Conservation (phyloP, 108 stramenopile genomes). For the Nannochloropsis salina region DNA sequence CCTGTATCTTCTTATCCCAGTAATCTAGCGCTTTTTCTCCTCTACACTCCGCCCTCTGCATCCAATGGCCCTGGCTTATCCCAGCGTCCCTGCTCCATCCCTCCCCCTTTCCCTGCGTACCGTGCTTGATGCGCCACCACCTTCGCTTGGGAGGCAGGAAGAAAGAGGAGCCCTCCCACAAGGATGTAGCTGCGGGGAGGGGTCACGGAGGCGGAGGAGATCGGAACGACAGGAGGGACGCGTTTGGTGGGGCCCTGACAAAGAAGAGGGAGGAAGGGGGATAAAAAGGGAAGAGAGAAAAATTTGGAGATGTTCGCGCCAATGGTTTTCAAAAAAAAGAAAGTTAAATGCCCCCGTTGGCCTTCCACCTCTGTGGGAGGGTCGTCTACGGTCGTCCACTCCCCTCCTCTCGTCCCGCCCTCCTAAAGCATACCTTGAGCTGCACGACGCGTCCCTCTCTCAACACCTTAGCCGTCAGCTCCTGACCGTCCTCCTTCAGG, state of each 20-base stretch:
- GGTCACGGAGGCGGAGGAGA: constrained; percentile 5
- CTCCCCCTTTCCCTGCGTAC: not conserved
- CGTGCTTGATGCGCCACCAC: not conserved
- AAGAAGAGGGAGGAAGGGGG: not conserved
- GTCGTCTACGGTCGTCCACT: not conserved
- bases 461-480: not conserved
- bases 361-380: not conserved
- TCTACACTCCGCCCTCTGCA: no score
- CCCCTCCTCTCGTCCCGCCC: not conserved
- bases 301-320: not conserved
- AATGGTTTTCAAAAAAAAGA: not conserved
- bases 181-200: not conserved
- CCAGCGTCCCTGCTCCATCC: not conserved
- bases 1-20: no score
- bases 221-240: not conserved
- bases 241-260: not conserved
- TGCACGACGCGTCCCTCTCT: not conserved
- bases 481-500: not conserved
- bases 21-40: no score
- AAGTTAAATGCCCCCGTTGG: not conserved
- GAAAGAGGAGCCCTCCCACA: not conserved
- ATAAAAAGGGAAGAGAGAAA: not conserved
- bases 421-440: not conserved
- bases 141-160: constrained; percentile 2
- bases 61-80: no score